Conservation (phyloP, 129 eudicot genomes). For the Deinandra increscens region DNA sequence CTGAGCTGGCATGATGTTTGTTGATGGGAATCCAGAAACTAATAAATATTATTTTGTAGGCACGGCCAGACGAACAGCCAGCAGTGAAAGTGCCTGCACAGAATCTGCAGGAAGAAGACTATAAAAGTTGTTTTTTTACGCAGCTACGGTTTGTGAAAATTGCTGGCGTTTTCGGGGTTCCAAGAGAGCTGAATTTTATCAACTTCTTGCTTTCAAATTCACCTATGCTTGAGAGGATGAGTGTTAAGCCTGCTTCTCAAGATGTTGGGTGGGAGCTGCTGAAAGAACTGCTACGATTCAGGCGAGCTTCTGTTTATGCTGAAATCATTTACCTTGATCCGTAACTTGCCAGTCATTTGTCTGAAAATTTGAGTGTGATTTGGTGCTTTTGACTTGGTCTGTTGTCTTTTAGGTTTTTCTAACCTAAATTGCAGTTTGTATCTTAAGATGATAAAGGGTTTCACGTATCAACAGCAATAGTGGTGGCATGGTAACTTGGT, state of each 20-base stretch:
- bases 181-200: conserved; percentile 65
- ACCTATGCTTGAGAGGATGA: conserved; percentile 75
- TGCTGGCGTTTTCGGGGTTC: conserved; percentile 53
- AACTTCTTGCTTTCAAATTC: conserved; percentile 76
- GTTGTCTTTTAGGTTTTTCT: no score
- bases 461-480: no score
- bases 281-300: conserved; percentile 68
- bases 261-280: conserved; percentile 66
- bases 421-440: no score
- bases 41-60: conserved; percentile 37
- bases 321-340: conserved; percentile 73
- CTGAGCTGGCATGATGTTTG: background rate
- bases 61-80: conserved; percentile 65
- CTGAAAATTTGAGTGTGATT: background rate
- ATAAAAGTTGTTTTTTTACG: conserved; percentile 40
- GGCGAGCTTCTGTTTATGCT: conserved; percentile 72
- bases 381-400: conserved; percentile 7
- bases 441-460: no score
- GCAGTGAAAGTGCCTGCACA: conserved; percentile 28
- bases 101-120: conserved; percentile 44
- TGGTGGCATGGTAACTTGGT: no score
- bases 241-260: conserved; percentile 63
- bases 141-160: conserved; percentile 62
- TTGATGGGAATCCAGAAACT: no score
- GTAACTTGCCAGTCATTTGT: conserved; percentile 7